Percentiles rank a stretch among this genome's conserved stretches.
These are phyloP conservation scores for Fusarium nodosum DNA, from an alignment of 2,329 filamentous ascomycete species.

Conservation along the genomic window DNA sequence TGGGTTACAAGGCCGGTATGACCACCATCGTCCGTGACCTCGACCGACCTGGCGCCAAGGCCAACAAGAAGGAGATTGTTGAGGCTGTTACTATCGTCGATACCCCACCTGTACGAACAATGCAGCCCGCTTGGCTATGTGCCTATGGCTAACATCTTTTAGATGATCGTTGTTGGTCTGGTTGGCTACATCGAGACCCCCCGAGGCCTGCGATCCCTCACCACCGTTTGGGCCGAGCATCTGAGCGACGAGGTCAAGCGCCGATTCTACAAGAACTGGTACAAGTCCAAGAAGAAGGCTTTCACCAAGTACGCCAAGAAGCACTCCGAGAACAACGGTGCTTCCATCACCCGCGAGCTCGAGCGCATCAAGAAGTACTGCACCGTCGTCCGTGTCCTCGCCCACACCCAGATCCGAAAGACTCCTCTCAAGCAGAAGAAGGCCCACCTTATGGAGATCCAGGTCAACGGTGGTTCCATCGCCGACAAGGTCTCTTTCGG, in stretches of 20 bases:
- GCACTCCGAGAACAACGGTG: slow-evolving; percentile 93
- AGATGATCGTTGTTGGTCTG: slow-evolving; percentile 99
- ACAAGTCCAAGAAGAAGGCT: slow-evolving; percentile 99
- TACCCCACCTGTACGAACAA: slow-evolving; percentile 94
- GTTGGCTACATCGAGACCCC: slow-evolving; percentile 99
- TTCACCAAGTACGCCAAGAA: slow-evolving; percentile 99
- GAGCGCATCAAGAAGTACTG: slow-evolving; percentile 99
- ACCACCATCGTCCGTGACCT: slow-evolving; percentile 99
- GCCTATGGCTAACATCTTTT: slow-evolving; percentile 78
- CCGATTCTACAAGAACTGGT: slow-evolving; percentile 99
- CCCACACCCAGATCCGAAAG: slow-evolving; percentile 99
- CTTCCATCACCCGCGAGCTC: slow-evolving; percentile 94
- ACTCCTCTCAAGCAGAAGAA: slow-evolving; percentile 99
- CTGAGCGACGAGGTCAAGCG: slow-evolving; percentile 98
- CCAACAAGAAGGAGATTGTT: slow-evolving; percentile 99
- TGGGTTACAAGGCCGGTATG: slow-evolving; percentile 99
- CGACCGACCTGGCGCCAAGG: slow-evolving; percentile 98
- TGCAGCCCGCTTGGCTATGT: slow-evolving; percentile 83
- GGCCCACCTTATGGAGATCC: slow-evolving; percentile 99
- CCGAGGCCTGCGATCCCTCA: slow-evolving; percentile 98
- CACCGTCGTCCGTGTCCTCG: slow-evolving; percentile 98
- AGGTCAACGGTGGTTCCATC: slow-evolving; percentile 97
- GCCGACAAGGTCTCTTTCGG: slow-evolving; percentile 98
- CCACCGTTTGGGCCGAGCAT: slow-evolving; percentile 99
- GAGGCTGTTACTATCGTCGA: slow-evolving; percentile 90